Base-by-base conservation (phyloP, 352 stramenopile species). In the Pythium folliculosum region DNA sequence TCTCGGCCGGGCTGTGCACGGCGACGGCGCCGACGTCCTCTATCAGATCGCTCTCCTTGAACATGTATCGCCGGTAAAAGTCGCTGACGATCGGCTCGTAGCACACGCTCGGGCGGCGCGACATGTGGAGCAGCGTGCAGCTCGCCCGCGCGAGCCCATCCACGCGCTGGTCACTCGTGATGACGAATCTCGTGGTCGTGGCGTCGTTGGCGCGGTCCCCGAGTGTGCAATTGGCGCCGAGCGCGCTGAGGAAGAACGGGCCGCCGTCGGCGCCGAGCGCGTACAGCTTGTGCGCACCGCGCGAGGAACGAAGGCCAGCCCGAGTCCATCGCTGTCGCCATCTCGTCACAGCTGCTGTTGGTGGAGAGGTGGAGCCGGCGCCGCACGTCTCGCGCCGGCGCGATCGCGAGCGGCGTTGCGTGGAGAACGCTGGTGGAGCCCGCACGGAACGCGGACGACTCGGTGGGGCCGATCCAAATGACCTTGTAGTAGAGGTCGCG, bases 401-500 rank as follows among this genome's bases (percentile, higher is more conserved):
- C 3, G 17, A 73, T 16, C 3, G 22, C 10, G 0, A 73, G 60
- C 38, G 67, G 60, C 47, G 53, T 22, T 2, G n/a, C 7, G 12
- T 66, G 10, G 13, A 73, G 32, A 22, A 59, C 30, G n/a, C 55
- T 62, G 2, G 25, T 69, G 1, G 67, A 69, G 47, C 53, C 38
- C 13, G 50, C 48, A 23, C 19, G n/a, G 27, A 73, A 69, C 1
- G 67, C 57, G 35, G 66, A 73, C 25, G 60, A 63, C 35, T 64
- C 60, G 55, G 17, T 16, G 6, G 67, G 60, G 19, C 67, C 67
- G 56, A 73, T 57, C 60, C 60, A 73, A 43, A 27, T 47, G 40
- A 66, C 3, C 60, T 73, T 73, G 67, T 73, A 73, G 67, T 73
- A 69, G 37, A 73, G 49, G 25, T 73, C 67, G 9, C 67, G 53